Percentiles rank a stretch among this genome's conserved stretches.
phyloP scores from a whole-genome alignment of 1,284 basidiomycete species.

The Ustilago shanxiensis region DNA sequence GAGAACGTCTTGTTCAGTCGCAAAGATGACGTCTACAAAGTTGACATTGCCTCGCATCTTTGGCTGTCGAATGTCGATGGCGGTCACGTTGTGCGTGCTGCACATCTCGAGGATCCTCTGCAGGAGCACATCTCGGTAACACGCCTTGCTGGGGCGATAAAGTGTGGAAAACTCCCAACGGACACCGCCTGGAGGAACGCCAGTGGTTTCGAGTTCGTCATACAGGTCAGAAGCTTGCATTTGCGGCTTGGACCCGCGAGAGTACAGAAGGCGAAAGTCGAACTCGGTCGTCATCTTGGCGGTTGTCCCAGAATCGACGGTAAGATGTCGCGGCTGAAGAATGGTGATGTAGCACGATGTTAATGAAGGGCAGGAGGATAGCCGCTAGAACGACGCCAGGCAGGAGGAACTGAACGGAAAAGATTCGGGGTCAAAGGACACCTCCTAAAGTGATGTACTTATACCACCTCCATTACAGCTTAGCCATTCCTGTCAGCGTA shows the following conservation, averaged over 20 bases:
- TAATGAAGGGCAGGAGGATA: not conserved
- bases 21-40: slow-evolving; percentile 40
- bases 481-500: not conserved
- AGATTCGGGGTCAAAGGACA: not conserved
- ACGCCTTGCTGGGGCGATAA: slow-evolving; percentile 24
- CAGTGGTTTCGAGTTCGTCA: slow-evolving; percentile 22
- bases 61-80: slow-evolving; percentile 28
- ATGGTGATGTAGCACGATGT: not conserved
- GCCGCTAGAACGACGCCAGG: not conserved
- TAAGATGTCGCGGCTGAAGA: not conserved
- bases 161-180: slow-evolving; percentile 33
- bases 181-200: slow-evolving; percentile 29
- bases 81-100: slow-evolving; percentile 23
- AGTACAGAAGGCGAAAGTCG: slow-evolving; percentile 26
- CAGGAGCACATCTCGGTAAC: slow-evolving; percentile 32
- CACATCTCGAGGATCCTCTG: slow-evolving; percentile 42
- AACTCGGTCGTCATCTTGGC: not conserved
- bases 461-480: not conserved
- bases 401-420: not conserved
- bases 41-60: slow-evolving; percentile 1
- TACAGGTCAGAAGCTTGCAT: slow-evolving; percentile 22
- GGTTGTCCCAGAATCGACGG: not conserved
- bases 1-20: slow-evolving; percentile 20
- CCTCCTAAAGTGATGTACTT: not conserved
- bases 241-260: slow-evolving; percentile 8